Conservation (phyloP, 441 rosid species). For the Hura crepitans region DNA sequence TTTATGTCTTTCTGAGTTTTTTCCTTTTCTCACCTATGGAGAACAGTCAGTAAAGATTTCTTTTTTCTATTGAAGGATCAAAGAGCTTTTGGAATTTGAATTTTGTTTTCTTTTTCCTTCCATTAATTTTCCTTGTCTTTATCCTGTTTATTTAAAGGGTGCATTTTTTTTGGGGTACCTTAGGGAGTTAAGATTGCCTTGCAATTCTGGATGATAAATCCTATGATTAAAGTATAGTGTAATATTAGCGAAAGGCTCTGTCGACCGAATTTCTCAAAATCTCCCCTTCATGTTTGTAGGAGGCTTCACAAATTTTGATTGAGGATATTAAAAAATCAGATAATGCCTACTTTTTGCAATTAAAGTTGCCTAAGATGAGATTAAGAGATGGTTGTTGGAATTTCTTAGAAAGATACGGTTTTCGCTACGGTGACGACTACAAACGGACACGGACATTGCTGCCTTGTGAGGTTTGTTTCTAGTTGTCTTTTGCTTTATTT, state of each 20-base stretch:
- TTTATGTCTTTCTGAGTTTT: not conserved
- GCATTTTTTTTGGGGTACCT: not conserved
- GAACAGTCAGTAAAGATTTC: not conserved
- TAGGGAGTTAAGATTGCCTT: not conserved
- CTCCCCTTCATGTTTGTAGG: conserved; percentile 38
- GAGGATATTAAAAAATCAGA: conserved; percentile 50
- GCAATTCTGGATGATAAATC: not conserved
- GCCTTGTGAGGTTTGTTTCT: conserved; percentile 79
- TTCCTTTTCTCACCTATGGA: not conserved
- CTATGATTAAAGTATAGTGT: not conserved
- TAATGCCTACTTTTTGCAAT: conserved; percentile 57
- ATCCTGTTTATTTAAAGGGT: not conserved
- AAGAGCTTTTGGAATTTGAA: conserved; percentile 1
- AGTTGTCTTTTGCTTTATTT: conserved; percentile 17
- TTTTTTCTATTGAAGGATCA: not conserved
- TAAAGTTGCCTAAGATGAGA: conserved; percentile 59
- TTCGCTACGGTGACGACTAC: conserved; percentile 55
- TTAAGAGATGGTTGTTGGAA: conserved; percentile 53
- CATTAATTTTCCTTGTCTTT: not conserved
- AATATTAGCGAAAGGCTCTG: not conserved
- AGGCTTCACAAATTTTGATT: conserved; percentile 58
- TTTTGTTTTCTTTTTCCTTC: not conserved
- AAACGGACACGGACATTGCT: conserved; percentile 68
- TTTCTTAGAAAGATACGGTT: conserved; percentile 88
- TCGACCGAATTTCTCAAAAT: not conserved